Evolutionary conservation across 2,329 filamentous ascomycete species (phyloP), one percentile per base, ranked within the genome.

Genomic region (Paraconiothyrium brasiliense): DNA sequence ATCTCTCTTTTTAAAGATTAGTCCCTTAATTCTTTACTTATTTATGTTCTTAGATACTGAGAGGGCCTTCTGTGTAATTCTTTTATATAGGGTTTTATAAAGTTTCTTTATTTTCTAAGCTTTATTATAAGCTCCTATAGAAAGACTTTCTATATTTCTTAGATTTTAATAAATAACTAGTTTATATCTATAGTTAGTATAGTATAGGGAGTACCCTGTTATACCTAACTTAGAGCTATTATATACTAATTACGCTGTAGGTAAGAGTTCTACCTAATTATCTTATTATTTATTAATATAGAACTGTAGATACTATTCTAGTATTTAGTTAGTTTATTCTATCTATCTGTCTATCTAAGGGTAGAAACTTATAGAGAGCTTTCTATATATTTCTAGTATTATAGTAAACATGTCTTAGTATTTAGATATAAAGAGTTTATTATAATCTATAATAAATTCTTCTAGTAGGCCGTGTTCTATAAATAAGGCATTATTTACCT

Each of bases 101-200:
- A 49, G 47, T 44, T 60, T 22, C 30, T 44, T 32, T 34, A 60
- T 46, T 16, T 32, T 35, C 16, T 59, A 24, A 10, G 32, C 30
- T 27, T 39, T 54, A 7, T 39, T 22, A 22, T 54, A 14, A n/a
- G n/a, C 32, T 48, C n/a, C 14, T 35, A 9, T 37, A 4, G 34
- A 35, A 37, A 59, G 39, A 59, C 49, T 59, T 22, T 47, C 20
- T 32, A 59, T 8, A 13, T 48, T n/a, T 10, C 11, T 16, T 30
- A 20, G 20, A n/a, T 47, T 20, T 39, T 41, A 37, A 30, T 39
- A 48, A 37, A n/a, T 13, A 20, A 49, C 30, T 39, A 48, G 49
- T 27, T 58, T 35, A 43, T 58, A 58, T 41, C 48, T 52, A 51
- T 60, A 60, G 14, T 60, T 60, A 20, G n/a, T 39, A 50, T 55